Base-by-base conservation (phyloP, 768 basidiomycete species). In the Lyophyllum decastes region DNA sequence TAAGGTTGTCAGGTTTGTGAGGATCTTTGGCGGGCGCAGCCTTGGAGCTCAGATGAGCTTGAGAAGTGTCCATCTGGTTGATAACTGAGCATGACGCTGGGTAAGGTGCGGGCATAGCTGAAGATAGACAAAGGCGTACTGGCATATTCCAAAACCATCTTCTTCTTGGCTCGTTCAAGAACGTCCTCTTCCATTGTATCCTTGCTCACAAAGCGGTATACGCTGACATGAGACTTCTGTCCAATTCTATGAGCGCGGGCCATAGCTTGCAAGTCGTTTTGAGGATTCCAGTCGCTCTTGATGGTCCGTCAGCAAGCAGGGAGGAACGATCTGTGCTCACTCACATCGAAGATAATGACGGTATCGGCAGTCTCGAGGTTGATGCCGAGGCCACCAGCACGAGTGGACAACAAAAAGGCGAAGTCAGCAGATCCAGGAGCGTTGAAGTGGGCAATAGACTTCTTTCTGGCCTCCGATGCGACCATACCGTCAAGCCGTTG, bases 111-210 rank as follows among this genome's bases (percentile, higher is more conserved):
- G 21, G 12, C 2, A 25, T 8, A 33, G 14, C 45, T 27, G 25
- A 25, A 21, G 22, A 38, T 22, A 44, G 54, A n/a, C 38, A 54
- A 52, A 58, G 50, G 90, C 95, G 70, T 73, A 98, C 95, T 98
- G 43, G 97, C 97, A 79, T 98, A 97, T 73, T 99, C 97, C 61
- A 99, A 79, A 44, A 98, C 94, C 97, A 98, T 98, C 80, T 99
- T 98, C 80, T 94, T 93, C 83, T 95, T 95, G 11, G 97, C 97
- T 51, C 96, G 84, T 76, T 99, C 96, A 46, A 99, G 83, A 19
- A 98, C 91, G 68, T 98, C 97, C 76, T 98, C 97, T 74, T 98
- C 97, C 87, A 98, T 97, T 19, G 96, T 98, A 68, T 98, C 97
- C 76, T 98, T 98, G 69, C 94, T 95, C 67, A 99, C 94, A 70